A percentile compares a stretch with the other conserved stretches of the same genome.
phyloP scores from a whole-genome alignment of 148 eudicot genomes.

The Rhododendron ferrugineum region DNA sequence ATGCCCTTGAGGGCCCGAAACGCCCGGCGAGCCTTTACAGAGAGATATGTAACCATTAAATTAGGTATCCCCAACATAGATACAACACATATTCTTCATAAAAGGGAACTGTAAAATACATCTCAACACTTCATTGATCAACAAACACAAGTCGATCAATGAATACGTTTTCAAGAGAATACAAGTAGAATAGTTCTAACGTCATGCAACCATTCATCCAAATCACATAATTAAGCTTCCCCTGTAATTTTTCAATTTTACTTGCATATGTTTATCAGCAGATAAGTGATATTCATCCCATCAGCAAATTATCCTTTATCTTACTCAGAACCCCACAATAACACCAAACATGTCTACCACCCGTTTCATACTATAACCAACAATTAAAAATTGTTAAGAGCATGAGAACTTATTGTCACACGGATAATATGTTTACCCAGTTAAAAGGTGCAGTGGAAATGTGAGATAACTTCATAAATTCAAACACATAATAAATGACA shows the following conservation, averaged over 20 bases:
- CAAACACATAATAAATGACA: background rate
- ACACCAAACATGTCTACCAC: background rate
- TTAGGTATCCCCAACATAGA: background rate
- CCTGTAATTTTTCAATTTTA: background rate
- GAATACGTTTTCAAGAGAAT: background rate
- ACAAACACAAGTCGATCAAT: background rate
- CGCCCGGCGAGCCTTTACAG: constrained; percentile 51
- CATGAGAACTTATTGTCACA: background rate
- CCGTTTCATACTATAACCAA: background rate
- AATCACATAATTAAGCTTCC: background rate
- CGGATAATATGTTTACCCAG: background rate
- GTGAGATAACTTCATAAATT: background rate
- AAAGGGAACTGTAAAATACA: background rate
- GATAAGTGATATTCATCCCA: background rate
- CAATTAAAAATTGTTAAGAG: background rate
- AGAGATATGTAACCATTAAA: background rate
- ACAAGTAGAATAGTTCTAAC: background rate
- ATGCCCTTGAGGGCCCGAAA: constrained; percentile 59
- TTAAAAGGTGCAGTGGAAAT: background rate
- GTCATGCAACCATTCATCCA: background rate
- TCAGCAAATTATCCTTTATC: background rate
- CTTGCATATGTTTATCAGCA: background rate
- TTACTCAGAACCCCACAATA: background rate
- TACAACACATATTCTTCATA: background rate
- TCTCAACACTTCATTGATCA: background rate